phyloP scores from a whole-genome alignment of 768 basidiomycete genomes.

The Tylopilus vinaceipallidus region DNA sequence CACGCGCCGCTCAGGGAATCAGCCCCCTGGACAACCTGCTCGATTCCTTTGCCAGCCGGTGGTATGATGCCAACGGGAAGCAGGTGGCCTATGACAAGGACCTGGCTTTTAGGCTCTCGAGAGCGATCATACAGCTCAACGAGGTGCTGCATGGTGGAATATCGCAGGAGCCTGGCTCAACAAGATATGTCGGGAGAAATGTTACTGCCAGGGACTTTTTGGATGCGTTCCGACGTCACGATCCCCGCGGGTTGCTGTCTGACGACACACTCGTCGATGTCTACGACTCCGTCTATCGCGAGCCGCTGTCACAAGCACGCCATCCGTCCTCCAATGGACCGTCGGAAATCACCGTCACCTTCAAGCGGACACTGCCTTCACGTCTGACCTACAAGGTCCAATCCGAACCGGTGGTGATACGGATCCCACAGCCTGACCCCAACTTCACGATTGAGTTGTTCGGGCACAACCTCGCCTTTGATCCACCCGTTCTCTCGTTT shows the following conservation, averaged over 20 bases:
- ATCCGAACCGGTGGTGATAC: conserved; percentile 84
- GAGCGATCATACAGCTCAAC: conserved; percentile 84
- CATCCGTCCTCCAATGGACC: conserved; percentile 38
- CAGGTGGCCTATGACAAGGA: conserved; percentile 81
- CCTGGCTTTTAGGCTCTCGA: conserved; percentile 70
- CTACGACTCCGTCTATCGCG: conserved; percentile 72
- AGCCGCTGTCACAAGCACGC: conserved; percentile 71
- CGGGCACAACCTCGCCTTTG: conserved; percentile 86
- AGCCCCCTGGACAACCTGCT: conserved; percentile 57
- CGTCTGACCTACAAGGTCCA: conserved; percentile 85
- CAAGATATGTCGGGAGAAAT: conserved; percentile 52
- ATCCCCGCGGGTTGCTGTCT: conserved; percentile 64
- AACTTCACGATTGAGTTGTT: conserved; percentile 77
- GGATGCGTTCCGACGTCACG: conserved; percentile 77
- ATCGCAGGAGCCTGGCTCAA: conserved; percentile 56
- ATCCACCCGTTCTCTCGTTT: conserved; percentile 83
- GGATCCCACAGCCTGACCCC: conserved; percentile 84
- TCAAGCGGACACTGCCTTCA: conserved; percentile 72
- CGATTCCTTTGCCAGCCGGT: conserved; percentile 81
- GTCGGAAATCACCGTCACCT: conserved; percentile 56
- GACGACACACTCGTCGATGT: conserved; percentile 77
- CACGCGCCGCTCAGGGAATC: conserved; percentile 34
- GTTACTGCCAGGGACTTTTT: conserved; percentile 79
- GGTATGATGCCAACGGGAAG: conserved; percentile 86
- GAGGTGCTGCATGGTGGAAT: conserved; percentile 81